Conservation (phyloP, 352 stramenopile species). For the Phytophthora syringae region DNA sequence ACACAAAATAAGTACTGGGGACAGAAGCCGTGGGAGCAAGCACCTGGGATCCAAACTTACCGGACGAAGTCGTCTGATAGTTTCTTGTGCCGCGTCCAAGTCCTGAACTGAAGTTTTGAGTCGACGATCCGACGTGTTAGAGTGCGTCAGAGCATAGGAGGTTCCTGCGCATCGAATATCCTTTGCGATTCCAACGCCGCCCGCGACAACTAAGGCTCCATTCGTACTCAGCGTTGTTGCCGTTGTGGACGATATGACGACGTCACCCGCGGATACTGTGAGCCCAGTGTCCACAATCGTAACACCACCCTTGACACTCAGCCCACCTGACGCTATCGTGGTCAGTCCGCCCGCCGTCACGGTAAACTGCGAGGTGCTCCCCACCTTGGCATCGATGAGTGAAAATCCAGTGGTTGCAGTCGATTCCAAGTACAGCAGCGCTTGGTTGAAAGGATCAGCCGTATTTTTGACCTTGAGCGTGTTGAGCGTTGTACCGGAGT, state of each 20-base stretch:
- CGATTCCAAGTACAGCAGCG: conserved; percentile 5
- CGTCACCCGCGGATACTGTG: conserved; percentile 23
- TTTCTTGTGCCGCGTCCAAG: conserved; percentile 21
- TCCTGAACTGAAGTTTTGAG: conserved; percentile 44
- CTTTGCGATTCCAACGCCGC: conserved; percentile 42
- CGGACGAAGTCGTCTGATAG: conserved; percentile 47
- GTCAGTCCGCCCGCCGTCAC: neutral
- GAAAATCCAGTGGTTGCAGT: neutral
- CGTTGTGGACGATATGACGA: conserved; percentile 32
- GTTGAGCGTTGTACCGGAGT: neutral
- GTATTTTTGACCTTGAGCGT: neutral
- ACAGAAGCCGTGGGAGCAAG: neutral
- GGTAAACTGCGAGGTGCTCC: neutral
- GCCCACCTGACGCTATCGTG: conserved; percentile 6
- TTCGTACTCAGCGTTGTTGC: conserved; percentile 10
- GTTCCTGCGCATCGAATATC: conserved; percentile 34
- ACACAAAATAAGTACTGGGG: conserved; percentile 5
- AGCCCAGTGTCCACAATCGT: conserved; percentile 33
- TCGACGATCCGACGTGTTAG: conserved; percentile 41
- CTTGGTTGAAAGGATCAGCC: neutral
- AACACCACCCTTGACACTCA: conserved; percentile 27
- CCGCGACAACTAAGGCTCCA: conserved; percentile 49
- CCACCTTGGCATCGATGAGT: conserved; percentile 9
- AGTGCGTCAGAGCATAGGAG: conserved; percentile 13
- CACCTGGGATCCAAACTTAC: conserved; percentile 25